Conservation (phyloP, 2,329 filamentous ascomycete genomes). For the Cladosporium oxysporum region DNA sequence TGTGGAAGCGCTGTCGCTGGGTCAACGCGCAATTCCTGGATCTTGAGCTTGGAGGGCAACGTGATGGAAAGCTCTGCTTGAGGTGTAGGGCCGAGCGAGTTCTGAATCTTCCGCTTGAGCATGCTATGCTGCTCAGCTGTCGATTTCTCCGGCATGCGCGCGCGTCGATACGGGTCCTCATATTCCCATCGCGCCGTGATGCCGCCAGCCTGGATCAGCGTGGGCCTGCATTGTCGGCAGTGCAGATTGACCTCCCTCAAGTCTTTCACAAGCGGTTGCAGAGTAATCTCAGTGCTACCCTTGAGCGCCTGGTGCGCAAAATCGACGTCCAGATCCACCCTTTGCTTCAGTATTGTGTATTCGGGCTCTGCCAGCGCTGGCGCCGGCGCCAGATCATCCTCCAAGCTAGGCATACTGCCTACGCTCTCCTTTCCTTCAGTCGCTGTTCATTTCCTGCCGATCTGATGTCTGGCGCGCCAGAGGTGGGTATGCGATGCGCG, state of each 20-base stretch:
- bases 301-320: constrained; percentile 73
- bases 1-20: constrained; percentile 28
- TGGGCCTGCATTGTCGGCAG: constrained; percentile 63
- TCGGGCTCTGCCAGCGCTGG: constrained; percentile 34
- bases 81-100: constrained; percentile 53
- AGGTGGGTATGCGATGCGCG: constrained; percentile 5
- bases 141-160: constrained; percentile 63
- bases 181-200: constrained; percentile 44
- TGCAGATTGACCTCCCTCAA: constrained; percentile 60
- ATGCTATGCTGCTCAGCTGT: constrained; percentile 75
- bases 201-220: constrained; percentile 51
- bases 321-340: constrained; percentile 85
- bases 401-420: constrained; percentile 18
- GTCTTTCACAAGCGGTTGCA: constrained; percentile 64
- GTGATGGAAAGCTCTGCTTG: constrained; percentile 61
- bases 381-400: constrained; percentile 15
- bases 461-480: background rate
- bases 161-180: constrained; percentile 67
- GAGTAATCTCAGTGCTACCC: constrained; percentile 78
- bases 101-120: constrained; percentile 67
- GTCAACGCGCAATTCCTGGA: constrained; percentile 60
- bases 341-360: constrained; percentile 74
- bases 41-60: constrained; percentile 61
- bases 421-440: constrained; percentile 1
- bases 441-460: constrained; percentile 10